Evolutionary conservation across 1,284 basidiomycete species (phyloP).

Genomic region (Quambalaria eucalypti): DNA sequence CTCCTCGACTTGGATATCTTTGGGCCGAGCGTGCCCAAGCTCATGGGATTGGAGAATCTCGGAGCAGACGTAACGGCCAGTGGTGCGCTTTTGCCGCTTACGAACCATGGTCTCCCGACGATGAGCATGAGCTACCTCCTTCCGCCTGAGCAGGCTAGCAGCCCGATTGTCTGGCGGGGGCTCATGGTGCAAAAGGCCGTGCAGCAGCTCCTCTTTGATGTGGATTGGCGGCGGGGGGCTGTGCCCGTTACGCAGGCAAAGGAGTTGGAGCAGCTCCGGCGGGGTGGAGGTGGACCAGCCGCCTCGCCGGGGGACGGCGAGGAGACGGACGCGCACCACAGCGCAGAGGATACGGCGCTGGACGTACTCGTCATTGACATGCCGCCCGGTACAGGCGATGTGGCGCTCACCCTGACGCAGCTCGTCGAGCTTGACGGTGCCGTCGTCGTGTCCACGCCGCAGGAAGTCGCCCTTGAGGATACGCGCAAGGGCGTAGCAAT

Average conservation of each 20-base stretch:
- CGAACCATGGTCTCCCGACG: constrained; percentile 80
- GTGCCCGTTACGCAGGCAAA: constrained; percentile 1
- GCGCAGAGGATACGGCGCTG: too few species aligned
- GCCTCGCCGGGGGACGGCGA: neutral
- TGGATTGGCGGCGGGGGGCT: constrained; percentile 64
- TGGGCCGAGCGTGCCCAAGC: constrained; percentile 85
- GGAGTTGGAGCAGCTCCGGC: neutral
- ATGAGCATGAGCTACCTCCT: constrained; percentile 89
- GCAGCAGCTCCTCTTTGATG: constrained; percentile 90
- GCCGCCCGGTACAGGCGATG: constrained; percentile 95
- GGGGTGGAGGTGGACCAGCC: neutral
- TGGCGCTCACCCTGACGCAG: constrained; percentile 84
- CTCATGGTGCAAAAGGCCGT: constrained; percentile 99
- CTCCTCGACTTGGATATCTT: constrained; percentile 92
- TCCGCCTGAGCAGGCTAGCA: constrained; percentile 33
- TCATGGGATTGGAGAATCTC: constrained; percentile 76
- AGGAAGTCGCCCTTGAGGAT: constrained; percentile 85
- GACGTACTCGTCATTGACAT: constrained; percentile 90
- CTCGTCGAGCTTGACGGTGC: constrained; percentile 55
- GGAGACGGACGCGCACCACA: too few species aligned
- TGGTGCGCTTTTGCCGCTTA: constrained; percentile 66
- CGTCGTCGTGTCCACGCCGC: constrained; percentile 75
- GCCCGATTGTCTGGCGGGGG: constrained; percentile 76
- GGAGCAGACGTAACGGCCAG: constrained; percentile 65
- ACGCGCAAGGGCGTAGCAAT: constrained; percentile 86